Base-by-base conservation (phyloP, 768 basidiomycete genomes). In the Cantharellus cinnabarinus region DNA sequence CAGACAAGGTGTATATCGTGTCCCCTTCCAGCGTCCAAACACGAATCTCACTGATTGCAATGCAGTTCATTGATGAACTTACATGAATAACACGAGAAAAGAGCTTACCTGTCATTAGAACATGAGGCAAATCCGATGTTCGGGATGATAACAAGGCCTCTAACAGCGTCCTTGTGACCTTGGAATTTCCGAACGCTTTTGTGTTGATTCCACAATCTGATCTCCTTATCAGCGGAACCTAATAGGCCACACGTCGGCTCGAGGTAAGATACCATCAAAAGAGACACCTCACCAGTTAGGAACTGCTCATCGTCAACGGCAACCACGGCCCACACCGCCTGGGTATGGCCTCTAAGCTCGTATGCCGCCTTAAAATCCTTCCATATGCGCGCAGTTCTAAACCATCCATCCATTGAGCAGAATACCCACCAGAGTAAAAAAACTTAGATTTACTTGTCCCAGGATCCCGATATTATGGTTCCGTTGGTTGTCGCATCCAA, bases 181-280 rank as follows among this genome's bases (percentile, higher is more conserved):
- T 75, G 74, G 68, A 80, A 98, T 5, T 83, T 88, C 50, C 79
- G 79, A 5, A 89, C 63, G 35, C 71, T 72, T 69, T 88, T 87
- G 69, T 85, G 80, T 63, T 82, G 76, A 57, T 79, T 72, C 87
- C 91, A 97, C 29, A 91, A 73, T 65, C 83, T 87, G 69, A 99
- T 93, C 29, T 85, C 84, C 71, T 83, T 93, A 71, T 99, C 95
- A 53, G 95, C 95, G 39, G 94, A 94, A 54, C 81, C 94, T 89
- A 59, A 65, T 50, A 60, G 58, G 5, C 39, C 29, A 15, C 52
- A 54, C 14, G 38, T 50, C 51, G 14, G 41, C 7, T 57, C 7
- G 41, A 55, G 51, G 58, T 3, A 35, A 42, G 40, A 52, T 34
- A 2, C 7, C 10, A 3, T 42, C n/a, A 48, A 7, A 41, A 34